A percentile compares a stretch with the other conserved stretches of the same genome.
Evolutionary conservation across 805 yeast species (phyloP).

Genomic region (Lachancea dasiensis): DNA sequence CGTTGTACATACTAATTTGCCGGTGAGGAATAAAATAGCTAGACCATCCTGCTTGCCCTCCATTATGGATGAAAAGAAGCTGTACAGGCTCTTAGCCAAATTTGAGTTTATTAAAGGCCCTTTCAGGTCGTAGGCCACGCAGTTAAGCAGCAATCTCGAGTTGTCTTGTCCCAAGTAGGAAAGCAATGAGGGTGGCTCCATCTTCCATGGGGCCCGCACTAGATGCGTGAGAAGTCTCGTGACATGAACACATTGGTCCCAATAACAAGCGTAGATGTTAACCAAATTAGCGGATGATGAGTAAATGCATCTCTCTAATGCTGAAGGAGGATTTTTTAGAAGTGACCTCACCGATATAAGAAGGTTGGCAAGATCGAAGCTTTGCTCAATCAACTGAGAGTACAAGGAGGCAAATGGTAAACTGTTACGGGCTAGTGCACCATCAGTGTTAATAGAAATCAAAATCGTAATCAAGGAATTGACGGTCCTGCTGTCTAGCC

Average conservation of each 20-base stretch:
- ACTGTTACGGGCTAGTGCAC: conserved; percentile 13
- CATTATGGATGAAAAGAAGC: conserved; percentile 61
- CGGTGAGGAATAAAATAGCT: conserved; percentile 60
- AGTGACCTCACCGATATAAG: conserved; percentile 53
- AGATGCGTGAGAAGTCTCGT: conserved; percentile 52
- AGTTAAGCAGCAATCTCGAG: conserved; percentile 53
- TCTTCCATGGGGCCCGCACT: conserved; percentile 51
- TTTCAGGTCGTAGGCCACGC: conserved; percentile 55
- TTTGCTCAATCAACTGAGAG: conserved; percentile 39
- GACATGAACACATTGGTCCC: conserved; percentile 43
- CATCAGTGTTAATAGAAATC: conserved; percentile 7
- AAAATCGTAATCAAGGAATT: conserved; percentile 18
- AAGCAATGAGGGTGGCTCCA: conserved; percentile 67
- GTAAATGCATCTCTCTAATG: conserved; percentile 59
- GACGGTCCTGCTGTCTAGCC: conserved; percentile 47
- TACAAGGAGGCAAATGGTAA: conserved; percentile 15
- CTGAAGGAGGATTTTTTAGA: conserved; percentile 47
- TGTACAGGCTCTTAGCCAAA: conserved; percentile 52
- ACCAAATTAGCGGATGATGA: conserved; percentile 51
- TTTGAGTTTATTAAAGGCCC: conserved; percentile 47
- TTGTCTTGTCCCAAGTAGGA: conserved; percentile 71
- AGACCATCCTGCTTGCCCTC: conserved; percentile 72
- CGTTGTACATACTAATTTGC: conserved; percentile 37
- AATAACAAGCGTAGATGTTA: conserved; percentile 46
- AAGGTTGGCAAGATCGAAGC: conserved; percentile 51